A percentile compares a stretch with the other conserved stretches of the same genome.
phyloP scores from a whole-genome alignment of 306 rosid species.

The Pachyrhizus erosus region DNA sequence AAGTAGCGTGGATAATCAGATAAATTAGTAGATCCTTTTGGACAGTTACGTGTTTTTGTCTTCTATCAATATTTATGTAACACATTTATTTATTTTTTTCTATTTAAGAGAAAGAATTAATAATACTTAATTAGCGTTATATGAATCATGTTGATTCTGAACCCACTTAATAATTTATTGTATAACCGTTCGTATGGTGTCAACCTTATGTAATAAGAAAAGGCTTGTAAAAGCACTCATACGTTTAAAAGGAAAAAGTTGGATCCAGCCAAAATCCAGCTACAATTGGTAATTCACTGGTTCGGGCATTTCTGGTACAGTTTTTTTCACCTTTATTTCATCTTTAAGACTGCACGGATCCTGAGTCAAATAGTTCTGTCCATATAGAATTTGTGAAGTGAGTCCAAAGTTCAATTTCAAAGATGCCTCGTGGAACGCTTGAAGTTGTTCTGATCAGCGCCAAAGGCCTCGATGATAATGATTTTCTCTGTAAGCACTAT shows the following conservation, averaged over 20 bases:
- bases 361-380: neutral
- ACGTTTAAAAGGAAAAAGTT: slow-evolving; percentile 21
- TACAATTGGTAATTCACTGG: neutral
- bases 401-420: slow-evolving; percentile 20
- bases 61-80: too few relatives aligned
- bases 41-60: too few relatives aligned
- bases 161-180: neutral
- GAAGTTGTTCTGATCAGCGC: slow-evolving; percentile 62
- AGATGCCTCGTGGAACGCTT: slow-evolving; percentile 60
- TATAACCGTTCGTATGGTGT: neutral
- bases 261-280: slow-evolving; percentile 17
- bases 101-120: neutral
- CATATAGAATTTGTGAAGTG: neutral
- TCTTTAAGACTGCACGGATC: neutral
- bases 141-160: neutral
- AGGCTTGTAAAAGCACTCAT: neutral
- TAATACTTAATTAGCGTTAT: neutral
- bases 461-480: slow-evolving; percentile 46
- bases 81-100: too few relatives aligned
- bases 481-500: slow-evolving; percentile 52
- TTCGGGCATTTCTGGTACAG: slow-evolving; percentile 9
- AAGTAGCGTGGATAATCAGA: too few relatives aligned
- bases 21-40: too few relatives aligned
- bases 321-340: slow-evolving; percentile 10
- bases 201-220: neutral